Evolutionary conservation across 148 eudicot species (phyloP).

Genomic region (Selenicereus undatus): DNA sequence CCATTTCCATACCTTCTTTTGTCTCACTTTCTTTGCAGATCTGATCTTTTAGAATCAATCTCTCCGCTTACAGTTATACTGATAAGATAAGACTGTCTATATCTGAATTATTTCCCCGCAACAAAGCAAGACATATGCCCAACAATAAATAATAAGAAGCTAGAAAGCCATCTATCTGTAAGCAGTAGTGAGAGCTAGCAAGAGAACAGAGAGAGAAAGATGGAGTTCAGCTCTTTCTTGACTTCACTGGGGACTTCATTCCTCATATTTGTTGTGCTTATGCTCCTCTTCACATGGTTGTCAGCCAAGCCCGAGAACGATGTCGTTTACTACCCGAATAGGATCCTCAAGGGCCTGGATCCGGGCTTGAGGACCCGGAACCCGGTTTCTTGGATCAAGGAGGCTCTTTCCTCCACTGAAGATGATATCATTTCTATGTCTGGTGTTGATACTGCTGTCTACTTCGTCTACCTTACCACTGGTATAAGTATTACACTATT

Average conservation of each 20-base stretch:
- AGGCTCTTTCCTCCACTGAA: conserved; percentile 60
- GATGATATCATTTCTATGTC: conserved; percentile 51
- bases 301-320: conserved; percentile 49
- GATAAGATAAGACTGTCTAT: too few species aligned
- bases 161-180: background rate
- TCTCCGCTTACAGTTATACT: too few species aligned
- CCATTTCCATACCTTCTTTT: too few species aligned
- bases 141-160: too few species aligned
- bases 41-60: too few species aligned
- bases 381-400: conserved; percentile 71
- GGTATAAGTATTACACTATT: conserved; percentile 27
- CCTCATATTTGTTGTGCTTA: conserved; percentile 51
- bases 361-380: conserved; percentile 44
- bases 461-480: conserved; percentile 69
- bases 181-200: background rate
- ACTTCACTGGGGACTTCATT: conserved; percentile 78
- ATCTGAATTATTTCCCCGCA: too few species aligned
- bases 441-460: conserved; percentile 91
- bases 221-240: conserved; percentile 81
- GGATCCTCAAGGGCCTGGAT: conserved; percentile 63
- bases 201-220: conserved; percentile 6
- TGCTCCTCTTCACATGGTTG: conserved; percentile 71
- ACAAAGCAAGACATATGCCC: too few species aligned
- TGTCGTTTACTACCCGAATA: conserved; percentile 70
- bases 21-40: too few species aligned